These are phyloP conservation scores for Oryza glaberrima DNA, from an alignment of 176 grass and related monocot genomes.

Conservation along the genomic window DNA sequence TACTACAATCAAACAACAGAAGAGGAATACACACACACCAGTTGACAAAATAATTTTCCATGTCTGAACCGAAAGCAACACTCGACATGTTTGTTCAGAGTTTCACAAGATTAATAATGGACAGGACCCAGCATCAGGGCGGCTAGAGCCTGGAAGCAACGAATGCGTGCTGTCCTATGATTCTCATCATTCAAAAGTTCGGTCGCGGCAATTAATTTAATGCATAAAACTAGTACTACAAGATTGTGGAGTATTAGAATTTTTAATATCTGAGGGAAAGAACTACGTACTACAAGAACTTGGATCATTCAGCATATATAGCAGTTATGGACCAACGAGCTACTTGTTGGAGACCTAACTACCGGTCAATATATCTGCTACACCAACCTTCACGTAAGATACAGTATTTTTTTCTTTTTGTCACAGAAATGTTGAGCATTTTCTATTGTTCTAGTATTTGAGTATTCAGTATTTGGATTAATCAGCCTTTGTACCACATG, in stretches of 20 bases:
- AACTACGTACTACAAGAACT: neutral
- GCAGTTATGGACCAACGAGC: neutral
- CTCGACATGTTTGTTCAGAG: neutral
- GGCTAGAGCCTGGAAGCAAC: neutral
- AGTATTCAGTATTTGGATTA: neutral
- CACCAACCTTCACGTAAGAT: neutral
- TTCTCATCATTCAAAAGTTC: neutral
- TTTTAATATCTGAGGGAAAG: neutral
- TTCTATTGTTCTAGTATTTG: neutral
- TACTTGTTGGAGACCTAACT: neutral
- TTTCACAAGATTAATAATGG: neutral
- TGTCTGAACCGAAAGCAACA: slow-evolving; percentile 11
- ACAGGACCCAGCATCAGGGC: neutral
- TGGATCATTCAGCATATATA: neutral
- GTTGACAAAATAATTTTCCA: neutral
- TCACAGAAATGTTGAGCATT: neutral
- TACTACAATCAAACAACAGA: neutral
- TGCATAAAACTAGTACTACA: neutral
- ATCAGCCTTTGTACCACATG: neutral
- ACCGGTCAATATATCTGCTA: neutral
- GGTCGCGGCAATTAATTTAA: neutral
- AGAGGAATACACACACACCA: neutral
- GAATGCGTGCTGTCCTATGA: neutral
- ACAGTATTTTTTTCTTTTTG: neutral
- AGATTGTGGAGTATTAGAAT: neutral